phyloP scores from a whole-genome alignment of 2,329 filamentous ascomycete genomes.

The Paecilomyces dactylethromorphus region DNA sequence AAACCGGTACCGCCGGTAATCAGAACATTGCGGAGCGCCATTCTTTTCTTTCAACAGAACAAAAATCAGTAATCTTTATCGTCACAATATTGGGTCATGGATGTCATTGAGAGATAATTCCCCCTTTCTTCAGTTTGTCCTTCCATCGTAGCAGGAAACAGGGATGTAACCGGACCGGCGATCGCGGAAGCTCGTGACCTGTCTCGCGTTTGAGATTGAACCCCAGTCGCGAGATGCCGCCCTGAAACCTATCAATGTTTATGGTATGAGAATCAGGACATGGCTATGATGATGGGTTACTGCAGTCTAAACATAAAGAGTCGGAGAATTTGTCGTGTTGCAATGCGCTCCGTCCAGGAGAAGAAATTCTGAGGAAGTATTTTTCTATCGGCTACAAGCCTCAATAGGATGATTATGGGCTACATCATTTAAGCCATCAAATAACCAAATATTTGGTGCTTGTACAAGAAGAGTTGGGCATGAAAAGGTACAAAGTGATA shows the following conservation, averaged over 20 bases:
- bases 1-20: constrained; percentile 35
- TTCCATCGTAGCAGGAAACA: neutral
- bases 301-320: neutral
- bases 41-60: neutral
- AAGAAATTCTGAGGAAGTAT: neutral
- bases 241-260: neutral
- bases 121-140: neutral
- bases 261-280: neutral
- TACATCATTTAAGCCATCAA: neutral
- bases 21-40: constrained; percentile 20
- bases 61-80: neutral
- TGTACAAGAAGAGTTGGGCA: neutral
- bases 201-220: neutral
- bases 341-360: neutral
- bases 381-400: neutral
- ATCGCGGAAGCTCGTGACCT: neutral
- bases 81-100: neutral
- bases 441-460: neutral
- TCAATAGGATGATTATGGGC: neutral
- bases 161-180: neutral
- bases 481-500: constrained; percentile 14
- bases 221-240: neutral
- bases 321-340: neutral
- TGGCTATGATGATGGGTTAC: neutral
- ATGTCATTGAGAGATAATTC: neutral